Conservation (phyloP, 345 rosid species). For the Eucalyptus marginata region DNA sequence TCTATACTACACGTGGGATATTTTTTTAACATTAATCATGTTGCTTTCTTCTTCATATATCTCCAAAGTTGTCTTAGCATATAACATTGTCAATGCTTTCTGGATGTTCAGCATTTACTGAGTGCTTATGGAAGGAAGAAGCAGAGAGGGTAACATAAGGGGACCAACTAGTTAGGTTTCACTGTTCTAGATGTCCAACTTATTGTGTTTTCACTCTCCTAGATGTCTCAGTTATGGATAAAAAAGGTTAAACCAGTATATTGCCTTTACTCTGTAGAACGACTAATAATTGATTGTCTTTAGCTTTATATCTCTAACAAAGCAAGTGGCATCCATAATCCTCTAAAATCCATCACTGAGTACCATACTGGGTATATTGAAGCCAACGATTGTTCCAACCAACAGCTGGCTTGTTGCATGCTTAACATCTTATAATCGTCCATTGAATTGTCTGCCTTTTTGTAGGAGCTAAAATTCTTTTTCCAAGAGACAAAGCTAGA, state of each 20-base stretch:
- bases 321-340: neutral
- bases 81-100: neutral
- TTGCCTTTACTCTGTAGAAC: neutral
- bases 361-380: neutral
- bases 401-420: neutral
- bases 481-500: constrained; percentile 39
- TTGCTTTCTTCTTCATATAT: neutral
- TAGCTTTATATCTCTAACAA: neutral
- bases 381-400: neutral
- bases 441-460: neutral
- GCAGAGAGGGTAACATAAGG: neutral
- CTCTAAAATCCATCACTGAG: neutral
- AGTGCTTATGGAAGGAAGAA: neutral
- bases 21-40: neutral
- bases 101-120: neutral
- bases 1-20: neutral
- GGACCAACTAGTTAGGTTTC: neutral
- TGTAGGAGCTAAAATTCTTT: constrained; percentile 49
- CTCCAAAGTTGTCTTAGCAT: neutral
- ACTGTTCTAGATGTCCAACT: neutral
- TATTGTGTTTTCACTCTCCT: neutral
- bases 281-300: neutral
- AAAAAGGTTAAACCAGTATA: neutral
- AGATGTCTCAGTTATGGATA: neutral
- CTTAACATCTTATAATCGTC: neutral